Conservation (phyloP, 2,329 filamentous ascomycete genomes). For the Alternaria hordeiaustralica region DNA sequence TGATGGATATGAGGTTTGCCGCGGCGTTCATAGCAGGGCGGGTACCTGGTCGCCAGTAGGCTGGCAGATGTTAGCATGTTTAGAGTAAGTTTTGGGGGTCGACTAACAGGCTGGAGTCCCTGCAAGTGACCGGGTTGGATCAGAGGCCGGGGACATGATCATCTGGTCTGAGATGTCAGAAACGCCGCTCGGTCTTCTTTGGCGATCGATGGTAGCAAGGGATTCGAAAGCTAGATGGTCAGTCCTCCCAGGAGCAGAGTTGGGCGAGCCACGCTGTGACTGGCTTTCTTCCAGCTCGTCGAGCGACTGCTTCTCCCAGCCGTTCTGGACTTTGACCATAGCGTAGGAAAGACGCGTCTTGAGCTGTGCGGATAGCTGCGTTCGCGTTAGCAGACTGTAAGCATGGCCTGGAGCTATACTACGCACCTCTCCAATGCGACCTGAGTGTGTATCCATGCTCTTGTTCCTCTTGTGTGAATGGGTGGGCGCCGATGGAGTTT, state of each 20-base stretch:
- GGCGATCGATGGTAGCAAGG: constrained; percentile 32
- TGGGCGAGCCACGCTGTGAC: constrained; percentile 71
- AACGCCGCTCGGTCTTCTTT: constrained; percentile 44
- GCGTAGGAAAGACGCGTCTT: constrained; percentile 88
- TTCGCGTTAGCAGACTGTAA: constrained; percentile 32
- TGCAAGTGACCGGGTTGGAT: constrained; percentile 30
- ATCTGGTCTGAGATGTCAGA: constrained; percentile 46
- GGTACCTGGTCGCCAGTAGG: constrained; percentile 37
- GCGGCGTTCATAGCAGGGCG: constrained; percentile 37
- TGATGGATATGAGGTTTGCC: constrained; percentile 37
- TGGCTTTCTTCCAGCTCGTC: constrained; percentile 78
- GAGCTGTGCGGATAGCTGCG: constrained; percentile 76
- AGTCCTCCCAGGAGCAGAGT: constrained; percentile 60
- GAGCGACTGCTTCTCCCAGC: constrained; percentile 80
- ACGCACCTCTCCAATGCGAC: constrained; percentile 79
- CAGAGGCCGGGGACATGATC: constrained; percentile 43
- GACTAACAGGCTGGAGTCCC: constrained; percentile 34
- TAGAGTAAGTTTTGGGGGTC: neutral
- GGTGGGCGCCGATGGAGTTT: constrained; percentile 19
- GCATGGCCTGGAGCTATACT: constrained; percentile 2
- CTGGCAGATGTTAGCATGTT: constrained; percentile 13
- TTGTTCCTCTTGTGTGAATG: constrained; percentile 72
- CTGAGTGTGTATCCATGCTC: constrained; percentile 71
- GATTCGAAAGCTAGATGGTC: constrained; percentile 41
- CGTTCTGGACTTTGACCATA: constrained; percentile 87